Base-by-base conservation (phyloP, 371 early-diverging fungal genomes). In the Mortierella sp. region DNA sequence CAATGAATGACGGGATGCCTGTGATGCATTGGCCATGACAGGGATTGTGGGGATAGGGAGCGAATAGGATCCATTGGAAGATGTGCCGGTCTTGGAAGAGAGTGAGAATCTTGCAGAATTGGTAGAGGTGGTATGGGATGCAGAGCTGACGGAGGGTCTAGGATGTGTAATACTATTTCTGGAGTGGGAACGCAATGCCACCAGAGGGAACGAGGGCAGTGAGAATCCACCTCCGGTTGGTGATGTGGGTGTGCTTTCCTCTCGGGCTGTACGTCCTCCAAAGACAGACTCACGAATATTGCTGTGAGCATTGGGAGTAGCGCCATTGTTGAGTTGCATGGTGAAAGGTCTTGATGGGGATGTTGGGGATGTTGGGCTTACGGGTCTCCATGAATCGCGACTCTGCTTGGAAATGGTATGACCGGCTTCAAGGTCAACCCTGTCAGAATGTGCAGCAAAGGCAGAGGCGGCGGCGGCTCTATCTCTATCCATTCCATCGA, bases 281-380 rank as follows among this genome's bases (percentile, higher is more conserved):
- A 78, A 78, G n/a, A 78, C 79, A 9, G 74, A 78, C 52, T 73
- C 74, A 12, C 79, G 79, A 9, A 78, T 73, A 40, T 70, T 64
- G n/a, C 54, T 71, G 30, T 71, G 62, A 2, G 57, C 64, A 9
- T 65, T 64, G 51, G n/a, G 35, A 39, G 28, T 51, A 30, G 58
- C 62, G 39, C 61, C 43, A 24, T 49, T 66, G 37, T 75, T 66
- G 49, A 54, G 62, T 11, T 68, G 68, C n/a, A 60, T 59, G 0
- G 67, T 37, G 43, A 52, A 45, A n/a, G 68, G 22, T 22, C 64
- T 63, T 14, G 35, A 32, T 0, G 55, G 32, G 4, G 62, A 45
- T 5, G 65, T 39, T 0, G 55, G 32, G 4, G 57, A 45, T 5
- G 65, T 39, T 20, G 71, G 68, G 9, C 58, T 59, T 20, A 37